Base-by-base conservation (phyloP, 179 eudicot species). In the Spergularia azorica region DNA sequence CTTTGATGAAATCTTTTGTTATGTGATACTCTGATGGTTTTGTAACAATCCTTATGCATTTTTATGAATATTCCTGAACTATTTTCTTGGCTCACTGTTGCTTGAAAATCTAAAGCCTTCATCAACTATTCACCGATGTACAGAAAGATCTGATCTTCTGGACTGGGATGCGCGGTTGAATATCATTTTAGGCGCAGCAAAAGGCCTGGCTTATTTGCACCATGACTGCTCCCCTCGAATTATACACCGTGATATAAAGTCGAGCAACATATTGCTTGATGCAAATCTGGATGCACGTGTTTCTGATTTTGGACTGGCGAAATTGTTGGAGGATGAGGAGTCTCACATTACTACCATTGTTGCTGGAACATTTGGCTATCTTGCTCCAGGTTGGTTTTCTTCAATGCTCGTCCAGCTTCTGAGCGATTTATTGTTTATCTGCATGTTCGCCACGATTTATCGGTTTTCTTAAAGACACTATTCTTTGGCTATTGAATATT, bases 341-440 rank as follows among this genome's bases (percentile, higher is more conserved):
- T 95, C 99, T 58, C 99, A 95, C 84, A 95, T 95, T 63, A 95
- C 99, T 14, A 95, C 99, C 16, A 93, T 95, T 81, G 99, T 95
- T 79, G 99, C 99, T 78, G 99, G 99, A 76, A 95, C 99, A 14
- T 95, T 95, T 86, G 99, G 99, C 54, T 95, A 95, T 85, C 88
- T 95, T 73, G 99, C 99, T 83, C 99, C 99, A 76, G 99, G 99
- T 95, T 79, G 80, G 85, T 77, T 51, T 80, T 69, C 76, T 56
- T 43, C 56, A 63, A 70, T 10, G 1, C 57, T 72, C 71, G n/a
- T 63, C 57, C n/a, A 59, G 16, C 8, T n/a, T 68, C 18, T 32
- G 41, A 36, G 9, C 2, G n/a, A 62, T 63, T 14, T 60, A 15
- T 69, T 3, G 32, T n/a, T 57, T 43, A 13, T 54, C 3, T 63